Evolutionary conservation across 495 filamentous ascomycete species (phyloP), one percentile per base, ranked within the genome.

Genomic region (Hypoxylon cercidicola): DNA sequence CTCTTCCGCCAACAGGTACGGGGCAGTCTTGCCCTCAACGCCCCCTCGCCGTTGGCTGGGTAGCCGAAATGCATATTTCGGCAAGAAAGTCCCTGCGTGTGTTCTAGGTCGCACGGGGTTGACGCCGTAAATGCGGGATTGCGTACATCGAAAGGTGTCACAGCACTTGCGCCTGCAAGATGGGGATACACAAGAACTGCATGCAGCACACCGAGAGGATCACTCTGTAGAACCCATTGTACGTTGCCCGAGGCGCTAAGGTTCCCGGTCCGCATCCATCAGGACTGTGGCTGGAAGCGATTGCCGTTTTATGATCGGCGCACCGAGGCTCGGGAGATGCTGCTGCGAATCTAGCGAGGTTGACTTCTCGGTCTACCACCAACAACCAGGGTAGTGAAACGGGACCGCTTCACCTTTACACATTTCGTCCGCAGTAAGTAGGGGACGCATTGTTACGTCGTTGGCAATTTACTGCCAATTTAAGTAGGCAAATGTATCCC

Each of bases 181-280:
- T 68, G 60, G 60, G 39, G 60, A 44, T 41, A 20, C 39, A 68
- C 59, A 52, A 59, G 49, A 19, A 13, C 16, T 8, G 21, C 30
- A 51, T 54, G 53, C 44, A 32, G 21, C 51, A 68, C 50, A 64
- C 49, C 55, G 54, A 55, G 47, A 45, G 21, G 48, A 30, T 49
- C 3, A 50, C 30, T 39, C 10, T 7, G 35, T 39, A 39, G 35
- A 39, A 47, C 49, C 54, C 48, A 49, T 23, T 30, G 16, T 35
- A 15, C 18, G 19, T 68, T 43, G 64, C 59, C 51, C 55, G 55
- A 47, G 23, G 19, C 53, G 16, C 15, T 21, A 37, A 32, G 30
- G 19, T 25, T 20, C 15, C 15, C 20, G 32, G 30, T 28, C 54
- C 61, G 54, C 39, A 25, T 37, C 61, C 45, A 20, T 18, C 37